Base-by-base conservation (phyloP, 2,329 filamentous ascomycete genomes). In the Epichloe elymi region DNA sequence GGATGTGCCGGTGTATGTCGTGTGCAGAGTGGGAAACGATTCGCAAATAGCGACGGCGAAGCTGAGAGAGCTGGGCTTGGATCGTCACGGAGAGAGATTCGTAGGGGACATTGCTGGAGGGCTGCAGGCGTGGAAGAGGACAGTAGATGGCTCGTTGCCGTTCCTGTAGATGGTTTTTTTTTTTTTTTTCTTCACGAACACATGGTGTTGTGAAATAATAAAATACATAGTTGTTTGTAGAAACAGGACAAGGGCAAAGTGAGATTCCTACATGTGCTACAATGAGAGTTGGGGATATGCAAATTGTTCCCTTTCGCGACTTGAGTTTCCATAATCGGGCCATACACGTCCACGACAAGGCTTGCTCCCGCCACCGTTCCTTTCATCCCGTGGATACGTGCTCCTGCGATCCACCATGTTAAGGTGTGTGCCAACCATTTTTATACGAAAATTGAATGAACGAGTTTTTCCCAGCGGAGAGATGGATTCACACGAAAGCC, bases 1-100 rank as follows among this genome's bases (percentile, higher is more conserved):
- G 1, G 66, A 76, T 35, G 70, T 71, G 2, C 76, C 83, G 0
- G 80, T 93, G 20, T 86, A 85, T 53, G 69, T 88, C 0, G 74
- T 93, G 0, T 93, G 87, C 57, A 74, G 86, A 33, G 72, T 85
- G 1, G 87, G 87, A 0, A 87, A 90, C 55, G 86, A 93, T 63
- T 90, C 86, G 11, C 87, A 91, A 61, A 58, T 88, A 19, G 81
- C 82, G 1, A 75, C 81, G 0, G 75, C 71, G 57, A 82, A 79
- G 58, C 69, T 91, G 51, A 83, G 83, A 59, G 77, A 83, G 14
- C 60, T 80, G 43, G 79, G 79, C 0, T 57, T 82, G 2, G 76
- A 73, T 35, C 60, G 61, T n/a, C 65, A 67, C 1, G 77, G 78
- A 0, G 66, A 70, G 44, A 73, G 80, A 11, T 79, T 76, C 56